phyloP scores from a whole-genome alignment of 2,329 filamentous ascomycete genomes.

The Fragosphaeria purpurea region DNA sequence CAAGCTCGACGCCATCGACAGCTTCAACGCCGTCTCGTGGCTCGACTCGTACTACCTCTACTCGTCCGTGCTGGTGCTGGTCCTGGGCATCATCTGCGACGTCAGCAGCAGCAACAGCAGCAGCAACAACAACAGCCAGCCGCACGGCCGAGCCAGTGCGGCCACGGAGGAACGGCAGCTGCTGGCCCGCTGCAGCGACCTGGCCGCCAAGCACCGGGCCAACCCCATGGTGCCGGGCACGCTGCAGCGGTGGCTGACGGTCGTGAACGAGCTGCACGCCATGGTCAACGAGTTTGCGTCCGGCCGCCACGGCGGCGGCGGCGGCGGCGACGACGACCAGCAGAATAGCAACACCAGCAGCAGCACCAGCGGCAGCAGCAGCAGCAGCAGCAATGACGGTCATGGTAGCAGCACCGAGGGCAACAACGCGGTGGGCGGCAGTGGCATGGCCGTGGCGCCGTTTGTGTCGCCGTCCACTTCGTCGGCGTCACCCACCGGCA shows the following conservation, averaged over 20 bases:
- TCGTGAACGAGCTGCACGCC: conserved; percentile 3
- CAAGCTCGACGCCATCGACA: conserved; percentile 23
- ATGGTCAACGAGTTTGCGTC: conserved; percentile 2
- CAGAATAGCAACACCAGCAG: neutral
- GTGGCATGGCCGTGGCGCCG: too few species aligned
- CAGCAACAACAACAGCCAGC: neutral
- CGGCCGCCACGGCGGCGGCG: neutral
- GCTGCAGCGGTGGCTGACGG: conserved; percentile 1
- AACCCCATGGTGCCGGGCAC: conserved; percentile 3
- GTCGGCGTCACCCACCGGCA: too few species aligned
- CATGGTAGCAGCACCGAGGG: neutral
- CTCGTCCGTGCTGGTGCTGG: conserved; percentile 25
- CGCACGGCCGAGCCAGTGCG: neutral
- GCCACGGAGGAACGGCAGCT: neutral
- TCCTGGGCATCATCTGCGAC: conserved; percentile 26
- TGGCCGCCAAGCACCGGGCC: conserved; percentile 2
- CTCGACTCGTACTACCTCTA: conserved; percentile 30
- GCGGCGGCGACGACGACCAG: neutral
- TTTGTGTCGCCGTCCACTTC: too few species aligned
- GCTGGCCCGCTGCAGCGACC: neutral
- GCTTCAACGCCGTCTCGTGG: conserved; percentile 28
- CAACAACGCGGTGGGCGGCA: too few species aligned
- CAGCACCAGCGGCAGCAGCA: neutral
- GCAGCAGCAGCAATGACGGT: neutral
- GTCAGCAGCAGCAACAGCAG: neutral